Conservation (phyloP, 2,329 filamentous ascomycete genomes). For the Dothiorella sarmentorum region DNA sequence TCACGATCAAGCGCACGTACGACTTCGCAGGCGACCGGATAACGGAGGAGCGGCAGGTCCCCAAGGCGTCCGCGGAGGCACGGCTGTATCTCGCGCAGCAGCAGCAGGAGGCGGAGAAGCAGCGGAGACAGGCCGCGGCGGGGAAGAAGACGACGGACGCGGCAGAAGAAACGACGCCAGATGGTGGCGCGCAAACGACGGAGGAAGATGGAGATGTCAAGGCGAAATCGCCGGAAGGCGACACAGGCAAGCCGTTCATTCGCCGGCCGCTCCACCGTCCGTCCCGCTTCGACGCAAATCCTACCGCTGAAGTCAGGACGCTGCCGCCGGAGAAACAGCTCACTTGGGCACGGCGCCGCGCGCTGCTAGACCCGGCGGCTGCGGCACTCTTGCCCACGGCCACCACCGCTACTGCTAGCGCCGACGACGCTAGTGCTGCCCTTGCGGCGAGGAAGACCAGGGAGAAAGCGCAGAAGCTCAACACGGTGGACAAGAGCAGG, state of each 20-base stretch:
- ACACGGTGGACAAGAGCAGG: constrained; percentile 63
- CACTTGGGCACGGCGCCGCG: constrained; percentile 31
- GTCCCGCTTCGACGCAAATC: constrained; percentile 51
- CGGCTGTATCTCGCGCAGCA: constrained; percentile 48
- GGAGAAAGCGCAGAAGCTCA: constrained; percentile 56
- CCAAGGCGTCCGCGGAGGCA: constrained; percentile 54
- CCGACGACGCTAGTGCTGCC: constrained; percentile 30
- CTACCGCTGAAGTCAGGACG: constrained; percentile 44
- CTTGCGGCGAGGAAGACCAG: constrained; percentile 21
- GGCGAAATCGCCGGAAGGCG: too few relatives aligned
- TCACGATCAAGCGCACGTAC: constrained; percentile 68
- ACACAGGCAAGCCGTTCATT: constrained; percentile 23
- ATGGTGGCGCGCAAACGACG: neutral
- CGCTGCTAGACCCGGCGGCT: neutral
- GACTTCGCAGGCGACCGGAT: constrained; percentile 72
- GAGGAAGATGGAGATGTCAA: too few relatives aligned
- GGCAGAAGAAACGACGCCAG: constrained; percentile 29
- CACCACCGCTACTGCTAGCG: constrained; percentile 26
- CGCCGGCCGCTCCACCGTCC: constrained; percentile 44
- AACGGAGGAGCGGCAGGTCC: constrained; percentile 67
- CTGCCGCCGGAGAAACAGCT: constrained; percentile 45
- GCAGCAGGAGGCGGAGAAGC: constrained; percentile 22
- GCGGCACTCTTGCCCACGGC: neutral
- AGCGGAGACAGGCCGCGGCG: too few relatives aligned
- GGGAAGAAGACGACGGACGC: constrained; percentile 36